These are phyloP conservation scores for Ustilago trichophora DNA, from an alignment of 1,284 basidiomycete species.

Conservation along the genomic window DNA sequence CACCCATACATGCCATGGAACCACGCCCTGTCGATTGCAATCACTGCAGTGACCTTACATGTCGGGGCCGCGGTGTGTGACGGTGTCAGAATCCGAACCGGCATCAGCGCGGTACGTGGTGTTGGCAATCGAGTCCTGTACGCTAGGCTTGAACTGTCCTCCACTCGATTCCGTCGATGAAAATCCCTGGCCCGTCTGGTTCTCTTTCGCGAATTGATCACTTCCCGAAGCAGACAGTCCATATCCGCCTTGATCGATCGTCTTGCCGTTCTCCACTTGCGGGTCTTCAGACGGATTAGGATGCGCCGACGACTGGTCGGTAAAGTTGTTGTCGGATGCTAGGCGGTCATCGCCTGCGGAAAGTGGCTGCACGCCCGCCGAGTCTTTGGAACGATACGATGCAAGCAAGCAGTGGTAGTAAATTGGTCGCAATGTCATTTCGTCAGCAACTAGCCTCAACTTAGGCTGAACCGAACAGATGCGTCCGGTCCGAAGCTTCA, in stretches of 20 bases:
- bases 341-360: constrained; percentile 38
- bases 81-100: constrained; percentile 10
- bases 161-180: constrained; percentile 15
- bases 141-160: constrained; percentile 40
- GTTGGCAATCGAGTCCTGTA: constrained; percentile 31
- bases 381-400: constrained; percentile 4
- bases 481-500: no score
- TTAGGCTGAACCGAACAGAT: no score
- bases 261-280: constrained; percentile 25
- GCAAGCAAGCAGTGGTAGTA: no score
- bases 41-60: not conserved
- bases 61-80: constrained; percentile 21
- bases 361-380: constrained; percentile 25
- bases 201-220: constrained; percentile 36
- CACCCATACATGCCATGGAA: no score
- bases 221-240: constrained; percentile 37
- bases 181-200: constrained; percentile 43
- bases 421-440: not conserved
- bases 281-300: constrained; percentile 25
- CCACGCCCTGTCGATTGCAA: not conserved
- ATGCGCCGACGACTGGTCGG: constrained; percentile 28
- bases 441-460: no score
- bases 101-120: constrained; percentile 22
- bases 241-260: constrained; percentile 41
- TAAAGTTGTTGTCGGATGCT: constrained; percentile 42